Evolutionary conservation across 495 filamentous ascomycete species (phyloP), one percentile per base, ranked within the genome.

Genomic region (Podospora pseudopauciseta): DNA sequence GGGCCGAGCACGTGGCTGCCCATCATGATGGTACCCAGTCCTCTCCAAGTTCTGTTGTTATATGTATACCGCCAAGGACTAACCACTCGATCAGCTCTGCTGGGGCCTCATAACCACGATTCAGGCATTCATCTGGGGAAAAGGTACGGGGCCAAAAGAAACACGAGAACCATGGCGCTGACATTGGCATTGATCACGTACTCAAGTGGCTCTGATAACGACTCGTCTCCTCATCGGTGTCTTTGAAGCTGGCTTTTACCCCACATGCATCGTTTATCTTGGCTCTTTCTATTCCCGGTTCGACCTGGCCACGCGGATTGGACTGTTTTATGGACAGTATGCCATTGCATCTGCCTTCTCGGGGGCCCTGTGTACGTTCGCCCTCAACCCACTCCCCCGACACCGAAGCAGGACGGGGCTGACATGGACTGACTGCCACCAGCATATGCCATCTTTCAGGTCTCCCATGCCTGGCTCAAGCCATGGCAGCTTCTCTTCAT

Each of bases 231-330:
- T 89, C 3, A 81, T 90, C 19, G 87, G 87, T 67, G 67, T 84
- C 20, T 72, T 88, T 11, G 87, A 89, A 70, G 82, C 87, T 62
- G 84, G 85, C 65, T 89, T 87, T 68, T 87, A 84, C 67, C 87
- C 86, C 55, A 62, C 83, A 74, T 85, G 83, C 60, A 82, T 85
- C 3, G 87, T 86, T 69, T 82, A 81, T 68, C 71, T 82, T 60
- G 79, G 86, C 34, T 91, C 90, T 87, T 91, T 88, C 2, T 82
- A 78, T 26, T 85, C 82, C 65, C 86, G 84, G 84, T 88, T 87
- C 70, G 80, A 80, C 13, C 76, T 89, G 15, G 83, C 84, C 26
- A 86, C 86, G 67, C 80, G 87, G 16, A 85, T 86, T 72, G 82
- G 84, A 3, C 65, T 83, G 26, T 89, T 89, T 75, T 87, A 86